Conservation (phyloP, 805 yeast genomes). For the Lipomyces sp. region DNA sequence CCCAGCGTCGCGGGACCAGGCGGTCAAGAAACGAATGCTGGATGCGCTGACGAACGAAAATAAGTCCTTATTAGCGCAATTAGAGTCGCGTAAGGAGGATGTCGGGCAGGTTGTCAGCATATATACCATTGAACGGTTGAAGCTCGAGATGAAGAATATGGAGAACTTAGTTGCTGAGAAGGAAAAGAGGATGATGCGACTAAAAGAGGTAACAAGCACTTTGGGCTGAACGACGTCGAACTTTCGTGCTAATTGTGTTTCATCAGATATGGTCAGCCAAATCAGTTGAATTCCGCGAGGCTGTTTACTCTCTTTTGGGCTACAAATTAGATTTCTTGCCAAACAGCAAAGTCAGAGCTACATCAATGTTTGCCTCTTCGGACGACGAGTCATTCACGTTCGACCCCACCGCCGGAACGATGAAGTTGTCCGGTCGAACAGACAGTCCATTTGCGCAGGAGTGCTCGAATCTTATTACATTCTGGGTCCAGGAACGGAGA, state of each 20-base stretch:
- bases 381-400: slow-evolving; percentile 50
- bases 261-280: slow-evolving; percentile 60
- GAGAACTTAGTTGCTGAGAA: slow-evolving; percentile 49
- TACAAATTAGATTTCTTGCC: slow-evolving; percentile 65
- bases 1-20: slow-evolving; percentile 61
- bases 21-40: slow-evolving; percentile 52
- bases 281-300: slow-evolving; percentile 66
- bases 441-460: slow-evolving; percentile 38
- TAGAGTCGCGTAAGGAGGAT: slow-evolving; percentile 22
- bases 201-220: slow-evolving; percentile 37
- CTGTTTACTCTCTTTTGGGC: slow-evolving; percentile 67
- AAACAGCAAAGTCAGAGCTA: slow-evolving; percentile 54
- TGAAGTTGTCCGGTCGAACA: slow-evolving; percentile 46
- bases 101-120: slow-evolving; percentile 49
- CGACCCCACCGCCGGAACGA: slow-evolving; percentile 53
- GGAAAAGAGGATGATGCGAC: slow-evolving; percentile 52
- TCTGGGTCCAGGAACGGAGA: slow-evolving; percentile 65
- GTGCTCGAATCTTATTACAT: slow-evolving; percentile 52
- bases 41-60: slow-evolving; percentile 58
- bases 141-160: slow-evolving; percentile 49
- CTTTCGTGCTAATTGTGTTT: too few species aligned
- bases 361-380: slow-evolving; percentile 45
- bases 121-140: slow-evolving; percentile 60
- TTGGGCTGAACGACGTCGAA: too few species aligned
- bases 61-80: slow-evolving; percentile 45